Conservation (phyloP, 1,284 basidiomycete genomes). For the Ceratobasidium sp. region DNA sequence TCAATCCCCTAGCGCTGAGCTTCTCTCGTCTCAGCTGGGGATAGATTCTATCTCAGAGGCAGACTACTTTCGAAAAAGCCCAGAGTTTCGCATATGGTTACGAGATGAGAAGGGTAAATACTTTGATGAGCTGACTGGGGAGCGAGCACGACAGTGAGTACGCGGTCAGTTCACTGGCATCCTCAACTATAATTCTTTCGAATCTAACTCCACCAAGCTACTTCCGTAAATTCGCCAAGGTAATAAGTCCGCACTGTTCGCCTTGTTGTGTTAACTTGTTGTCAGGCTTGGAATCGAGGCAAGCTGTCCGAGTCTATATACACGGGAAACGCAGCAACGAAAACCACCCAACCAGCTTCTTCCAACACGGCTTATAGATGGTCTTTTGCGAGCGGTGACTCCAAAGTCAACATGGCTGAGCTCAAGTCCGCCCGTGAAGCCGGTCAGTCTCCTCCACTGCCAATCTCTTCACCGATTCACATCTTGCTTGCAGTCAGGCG, state of each 20-base stretch:
- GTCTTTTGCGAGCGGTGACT: constrained; percentile 60
- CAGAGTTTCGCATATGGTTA: constrained; percentile 78
- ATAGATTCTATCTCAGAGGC: constrained; percentile 55
- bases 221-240: constrained; percentile 84
- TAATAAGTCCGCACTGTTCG: constrained; percentile 51
- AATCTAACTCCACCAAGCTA: no score
- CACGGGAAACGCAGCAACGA: constrained; percentile 11
- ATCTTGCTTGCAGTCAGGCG: constrained; percentile 47
- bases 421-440: constrained; percentile 62
- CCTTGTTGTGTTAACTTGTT: not conserved
- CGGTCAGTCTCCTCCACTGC: constrained; percentile 45
- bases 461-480: constrained; percentile 58
- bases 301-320: constrained; percentile 58
- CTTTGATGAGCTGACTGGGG: constrained; percentile 76
- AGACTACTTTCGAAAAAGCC: constrained; percentile 79
- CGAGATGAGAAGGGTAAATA: constrained; percentile 82
- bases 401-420: constrained; percentile 60
- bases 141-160: constrained; percentile 72
- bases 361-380: constrained; percentile 52
- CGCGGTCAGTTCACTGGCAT: not conserved
- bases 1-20: no score
- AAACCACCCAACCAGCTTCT: constrained; percentile 50
- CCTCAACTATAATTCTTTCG: no score
- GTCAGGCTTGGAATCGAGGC: constrained; percentile 76
- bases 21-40: not conserved